Evolutionary conservation across 768 basidiomycete species (phyloP).

Genomic region (Sistotremastrum niveocremeum): DNA sequence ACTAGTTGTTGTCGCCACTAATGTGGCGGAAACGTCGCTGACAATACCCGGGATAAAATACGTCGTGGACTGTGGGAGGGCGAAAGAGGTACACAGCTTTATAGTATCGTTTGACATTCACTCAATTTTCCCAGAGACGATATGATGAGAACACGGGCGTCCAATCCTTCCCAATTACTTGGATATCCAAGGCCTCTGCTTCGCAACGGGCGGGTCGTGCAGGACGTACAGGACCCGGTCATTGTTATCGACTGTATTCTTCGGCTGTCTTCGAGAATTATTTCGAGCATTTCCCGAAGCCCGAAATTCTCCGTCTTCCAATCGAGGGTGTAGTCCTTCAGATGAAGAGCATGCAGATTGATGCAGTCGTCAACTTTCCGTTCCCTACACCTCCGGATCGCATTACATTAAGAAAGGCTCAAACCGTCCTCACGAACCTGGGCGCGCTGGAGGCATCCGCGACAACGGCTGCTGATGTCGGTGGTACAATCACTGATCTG

Average conservation of each 20-base stretch:
- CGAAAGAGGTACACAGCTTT: constrained; percentile 59
- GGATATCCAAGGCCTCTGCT: constrained; percentile 93
- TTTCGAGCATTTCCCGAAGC: constrained; percentile 74
- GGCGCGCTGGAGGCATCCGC: constrained; percentile 53
- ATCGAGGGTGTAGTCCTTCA: constrained; percentile 95
- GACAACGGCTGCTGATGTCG: constrained; percentile 13
- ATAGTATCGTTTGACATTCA: not conserved
- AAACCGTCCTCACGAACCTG: constrained; percentile 64
- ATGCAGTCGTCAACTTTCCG: constrained; percentile 92
- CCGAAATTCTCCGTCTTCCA: constrained; percentile 90
- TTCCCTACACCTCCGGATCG: constrained; percentile 95
- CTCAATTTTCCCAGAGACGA: constrained; percentile 40
- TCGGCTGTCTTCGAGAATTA: constrained; percentile 89
- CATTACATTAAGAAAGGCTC: constrained; percentile 59
- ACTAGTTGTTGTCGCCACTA: constrained; percentile 89
- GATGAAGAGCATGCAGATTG: constrained; percentile 99
- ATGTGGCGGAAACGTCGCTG: constrained; percentile 92
- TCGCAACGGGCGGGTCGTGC: constrained; percentile 92
- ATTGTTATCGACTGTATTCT: constrained; percentile 95
- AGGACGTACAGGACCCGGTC: constrained; percentile 94
- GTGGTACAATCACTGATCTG: constrained; percentile 70
- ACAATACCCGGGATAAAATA: constrained; percentile 97
- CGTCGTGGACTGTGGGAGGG: constrained; percentile 92
- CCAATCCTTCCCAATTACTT: constrained; percentile 83
- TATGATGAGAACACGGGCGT: constrained; percentile 74